Evolutionary conservation across 2,329 filamentous ascomycete species (phyloP), one percentile per base, ranked within the genome.

Genomic region (Aspergillus eucalypticola): DNA sequence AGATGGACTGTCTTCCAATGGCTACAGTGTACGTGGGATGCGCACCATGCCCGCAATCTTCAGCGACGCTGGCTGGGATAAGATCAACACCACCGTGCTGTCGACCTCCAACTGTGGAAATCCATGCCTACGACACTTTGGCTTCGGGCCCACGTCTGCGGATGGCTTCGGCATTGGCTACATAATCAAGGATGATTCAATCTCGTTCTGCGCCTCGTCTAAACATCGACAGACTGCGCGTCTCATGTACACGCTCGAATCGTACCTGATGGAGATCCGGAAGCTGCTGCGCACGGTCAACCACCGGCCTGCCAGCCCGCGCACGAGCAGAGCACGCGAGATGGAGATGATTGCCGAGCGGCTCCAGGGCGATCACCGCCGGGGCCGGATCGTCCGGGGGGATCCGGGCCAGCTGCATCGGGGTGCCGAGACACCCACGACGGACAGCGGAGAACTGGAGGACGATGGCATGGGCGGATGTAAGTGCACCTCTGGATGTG

Each of bases 91-190:
- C 64, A 98, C 94, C 8, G 91, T 98, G 65, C 82, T 99, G 41
- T 96, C 91, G 6, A 98, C 95, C 0, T 97, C 93, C n/a, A 99
- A 99, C 81, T 99, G 95, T 76, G 95, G 95, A 60, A 99, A 98
- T 76, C 95, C 95, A 0, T 92, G 90, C 0, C 86, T 99, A 17
- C 88, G 95, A 2, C 94, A 98, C 69, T 99, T 99, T 70, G 95
- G 95, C 3, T 99, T 99, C 73, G 95, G 95, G 0, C 95, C 95
- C 1, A 96, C 94, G 0, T 94, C 91, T 0, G 94, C 88, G 2
- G 92, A 97, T 66, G 95, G 95, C 0, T 98, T 98, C 72, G 95
- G 95, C 29, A 97, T 99, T 58, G 95, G 95, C 2, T 99, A 99
- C 79, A 98, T 99, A 71, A 97, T 99, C 84, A 99, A 99, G 78